A percentile compares a stretch with the other conserved stretches of the same genome.
Conservation (phyloP, 306 rosid species). For the Canavalia gladiata region DNA sequence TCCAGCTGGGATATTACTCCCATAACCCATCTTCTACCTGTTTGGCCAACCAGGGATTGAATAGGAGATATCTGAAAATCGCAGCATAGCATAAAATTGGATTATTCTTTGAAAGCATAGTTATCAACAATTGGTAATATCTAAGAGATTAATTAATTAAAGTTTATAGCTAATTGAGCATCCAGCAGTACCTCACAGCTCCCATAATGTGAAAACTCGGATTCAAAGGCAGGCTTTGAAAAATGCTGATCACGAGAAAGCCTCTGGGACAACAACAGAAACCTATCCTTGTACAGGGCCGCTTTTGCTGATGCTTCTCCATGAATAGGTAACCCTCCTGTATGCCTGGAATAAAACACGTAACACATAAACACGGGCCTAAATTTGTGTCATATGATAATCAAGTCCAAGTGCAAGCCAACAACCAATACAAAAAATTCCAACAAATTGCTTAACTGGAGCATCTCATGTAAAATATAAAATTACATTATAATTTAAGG, state of each 20-base stretch:
- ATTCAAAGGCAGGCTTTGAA: conserved; percentile 82
- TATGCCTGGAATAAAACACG: conserved; percentile 58
- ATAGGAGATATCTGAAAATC: conserved; percentile 87
- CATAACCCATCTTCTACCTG: conserved; percentile 90
- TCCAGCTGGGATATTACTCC: conserved; percentile 90
- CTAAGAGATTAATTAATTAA: background rate
- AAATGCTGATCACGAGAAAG: conserved; percentile 87
- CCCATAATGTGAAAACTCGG: conserved; percentile 70
- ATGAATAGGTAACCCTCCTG: conserved; percentile 69
- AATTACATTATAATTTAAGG: conserved; percentile 28
- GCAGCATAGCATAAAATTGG: conserved; percentile 26
- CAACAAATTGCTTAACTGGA: conserved; percentile 22
- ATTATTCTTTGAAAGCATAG: background rate
- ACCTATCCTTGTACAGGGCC: conserved; percentile 77
- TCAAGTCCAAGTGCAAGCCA: conserved; percentile 27
- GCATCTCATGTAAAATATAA: background rate
- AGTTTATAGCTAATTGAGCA: conserved; percentile 3
- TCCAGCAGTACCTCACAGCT: conserved; percentile 78
- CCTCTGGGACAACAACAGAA: conserved; percentile 81
- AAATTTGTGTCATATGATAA: conserved; percentile 9
- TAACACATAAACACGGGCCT: conserved; percentile 15
- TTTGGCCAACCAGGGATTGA: conserved; percentile 90
- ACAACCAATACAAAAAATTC: conserved; percentile 13
- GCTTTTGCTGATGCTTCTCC: conserved; percentile 87
- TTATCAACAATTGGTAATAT: conserved; percentile 23